Conservation (phyloP, 371 early-diverging fungal species). For the Mucor circinelloides region DNA sequence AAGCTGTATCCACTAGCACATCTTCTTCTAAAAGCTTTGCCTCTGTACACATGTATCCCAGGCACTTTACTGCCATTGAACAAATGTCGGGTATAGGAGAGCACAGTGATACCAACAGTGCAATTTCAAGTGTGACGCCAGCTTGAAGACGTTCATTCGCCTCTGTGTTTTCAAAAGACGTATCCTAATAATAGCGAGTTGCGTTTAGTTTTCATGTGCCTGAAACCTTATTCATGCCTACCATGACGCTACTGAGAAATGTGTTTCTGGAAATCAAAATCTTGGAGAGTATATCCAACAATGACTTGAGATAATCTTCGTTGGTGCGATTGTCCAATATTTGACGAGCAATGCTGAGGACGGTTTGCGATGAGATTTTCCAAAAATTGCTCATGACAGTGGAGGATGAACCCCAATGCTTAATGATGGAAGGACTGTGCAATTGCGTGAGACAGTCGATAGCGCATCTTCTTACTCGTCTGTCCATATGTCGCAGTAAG, state of each 20-base stretch:
- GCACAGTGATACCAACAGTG: conserved; percentile 72
- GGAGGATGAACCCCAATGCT: conserved; percentile 58
- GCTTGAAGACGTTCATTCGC: conserved; percentile 67
- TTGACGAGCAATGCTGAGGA: conserved; percentile 43
- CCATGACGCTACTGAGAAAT: conserved; percentile 49
- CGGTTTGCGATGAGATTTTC: conserved; percentile 57
- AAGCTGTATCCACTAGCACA: conserved; percentile 6
- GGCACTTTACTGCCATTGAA: conserved; percentile 54
- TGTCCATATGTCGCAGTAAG: conserved; percentile 59
- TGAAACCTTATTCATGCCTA: conserved; percentile 10
- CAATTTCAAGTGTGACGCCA: conserved; percentile 69
- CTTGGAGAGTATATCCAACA: conserved; percentile 64
- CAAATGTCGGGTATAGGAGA: conserved; percentile 74
- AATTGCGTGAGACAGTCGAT: conserved; percentile 65
- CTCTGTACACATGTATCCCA: conserved; percentile 60
- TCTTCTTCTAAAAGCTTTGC: conserved; percentile 59
- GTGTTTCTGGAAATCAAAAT: conserved; percentile 64
- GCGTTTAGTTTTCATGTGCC: background rate
- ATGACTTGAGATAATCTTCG: conserved; percentile 46
- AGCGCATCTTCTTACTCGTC: conserved; percentile 61
- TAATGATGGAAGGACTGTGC: conserved; percentile 53
- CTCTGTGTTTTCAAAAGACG: conserved; percentile 49
- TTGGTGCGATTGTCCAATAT: conserved; percentile 53
- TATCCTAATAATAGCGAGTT: conserved; percentile 24
- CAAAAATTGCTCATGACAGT: conserved; percentile 61